phyloP scores from a whole-genome alignment of 345 rosid genomes.

The Erysimum cheiranthoides region DNA sequence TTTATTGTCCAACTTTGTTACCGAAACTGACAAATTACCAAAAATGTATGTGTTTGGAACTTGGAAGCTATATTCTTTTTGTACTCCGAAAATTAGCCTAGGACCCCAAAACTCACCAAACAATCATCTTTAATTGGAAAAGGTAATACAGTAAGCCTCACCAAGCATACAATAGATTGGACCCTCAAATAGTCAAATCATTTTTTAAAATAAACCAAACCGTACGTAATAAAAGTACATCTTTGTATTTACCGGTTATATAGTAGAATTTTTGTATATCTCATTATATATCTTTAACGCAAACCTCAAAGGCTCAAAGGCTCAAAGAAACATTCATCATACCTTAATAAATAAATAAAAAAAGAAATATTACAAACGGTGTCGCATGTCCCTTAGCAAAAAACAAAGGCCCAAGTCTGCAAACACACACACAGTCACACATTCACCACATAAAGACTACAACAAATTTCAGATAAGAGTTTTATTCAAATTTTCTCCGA shows the following conservation, averaged over 20 bases:
- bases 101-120: background rate
- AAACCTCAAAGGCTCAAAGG: too few species aligned
- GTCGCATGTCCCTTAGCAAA: slow-evolving; percentile 25
- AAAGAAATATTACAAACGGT: slow-evolving; percentile 21
- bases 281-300: too few species aligned
- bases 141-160: too few species aligned
- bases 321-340: too few species aligned
- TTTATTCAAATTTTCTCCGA: slow-evolving; percentile 26
- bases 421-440: slow-evolving; percentile 26
- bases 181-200: too few species aligned
- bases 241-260: too few species aligned
- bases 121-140: background rate
- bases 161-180: too few species aligned
- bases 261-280: too few species aligned
- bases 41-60: background rate
- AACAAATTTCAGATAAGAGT: background rate
- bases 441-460: background rate
- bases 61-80: background rate
- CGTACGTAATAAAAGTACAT: too few species aligned
- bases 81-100: background rate
- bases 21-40: too few species aligned
- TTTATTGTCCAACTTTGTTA: background rate
- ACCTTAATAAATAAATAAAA: too few species aligned
- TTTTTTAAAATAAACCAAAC: too few species aligned
- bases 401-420: slow-evolving; percentile 30